These are phyloP conservation scores for Delonix regia DNA, from an alignment of 306 rosid species.

Conservation along the genomic window DNA sequence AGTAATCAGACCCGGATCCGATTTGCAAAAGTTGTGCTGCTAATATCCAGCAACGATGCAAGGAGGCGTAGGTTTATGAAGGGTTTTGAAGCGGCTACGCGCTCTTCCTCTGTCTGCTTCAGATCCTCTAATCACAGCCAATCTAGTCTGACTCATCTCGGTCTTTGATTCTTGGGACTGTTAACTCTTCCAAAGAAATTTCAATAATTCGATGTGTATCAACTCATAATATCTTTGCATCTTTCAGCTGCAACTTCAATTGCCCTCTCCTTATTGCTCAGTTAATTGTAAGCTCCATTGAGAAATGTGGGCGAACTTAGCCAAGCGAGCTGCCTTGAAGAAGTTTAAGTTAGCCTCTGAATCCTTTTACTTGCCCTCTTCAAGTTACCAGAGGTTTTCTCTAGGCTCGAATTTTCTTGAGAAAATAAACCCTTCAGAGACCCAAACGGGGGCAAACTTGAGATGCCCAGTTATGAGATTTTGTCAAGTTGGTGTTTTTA, in stretches of 20 bases:
- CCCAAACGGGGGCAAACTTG: conserved; percentile 15
- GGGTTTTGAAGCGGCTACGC: conserved; percentile 73
- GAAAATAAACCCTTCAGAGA: conserved; percentile 27
- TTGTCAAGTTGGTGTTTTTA: conserved; percentile 20
- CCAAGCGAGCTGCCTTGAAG: conserved; percentile 55
- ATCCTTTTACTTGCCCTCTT: neutral
- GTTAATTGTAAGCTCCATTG: neutral
- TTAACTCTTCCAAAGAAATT: conserved; percentile 18
- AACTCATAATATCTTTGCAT: neutral
- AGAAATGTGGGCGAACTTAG: conserved; percentile 68
- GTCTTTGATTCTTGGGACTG: neutral
- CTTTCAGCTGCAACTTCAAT: conserved; percentile 24
- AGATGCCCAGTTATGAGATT: conserved; percentile 25
- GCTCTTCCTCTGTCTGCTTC: neutral
- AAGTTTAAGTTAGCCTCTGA: conserved; percentile 36
- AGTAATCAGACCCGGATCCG: conserved; percentile 12
- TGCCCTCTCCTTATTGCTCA: neutral
- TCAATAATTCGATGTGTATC: conserved; percentile 18
- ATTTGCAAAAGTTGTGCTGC: neutral
- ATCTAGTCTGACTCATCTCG: neutral
- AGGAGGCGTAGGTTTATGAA: conserved; percentile 59
- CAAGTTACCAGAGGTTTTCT: conserved; percentile 28
- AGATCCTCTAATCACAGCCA: neutral
- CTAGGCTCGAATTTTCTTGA: conserved; percentile 34
- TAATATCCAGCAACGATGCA: neutral